These are phyloP conservation scores for Nidularia pulvinata DNA, from an alignment of 768 basidiomycete species.

Conservation along the genomic window DNA sequence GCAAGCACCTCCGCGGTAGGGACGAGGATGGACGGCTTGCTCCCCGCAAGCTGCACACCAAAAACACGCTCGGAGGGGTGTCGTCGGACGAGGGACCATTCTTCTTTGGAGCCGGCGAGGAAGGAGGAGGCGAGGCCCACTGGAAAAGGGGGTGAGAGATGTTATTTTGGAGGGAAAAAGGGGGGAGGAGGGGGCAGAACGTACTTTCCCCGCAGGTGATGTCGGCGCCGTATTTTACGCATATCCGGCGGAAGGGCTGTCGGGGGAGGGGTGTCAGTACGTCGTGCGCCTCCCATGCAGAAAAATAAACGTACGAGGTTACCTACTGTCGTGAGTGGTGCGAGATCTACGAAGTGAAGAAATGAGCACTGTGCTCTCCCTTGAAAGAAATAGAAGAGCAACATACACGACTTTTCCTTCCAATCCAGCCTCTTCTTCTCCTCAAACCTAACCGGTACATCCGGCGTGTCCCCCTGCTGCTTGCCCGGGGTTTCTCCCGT, in stretches of 20 bases:
- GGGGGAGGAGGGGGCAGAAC: conserved; percentile 9
- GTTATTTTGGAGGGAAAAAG: background rate
- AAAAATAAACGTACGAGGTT: conserved; percentile 65
- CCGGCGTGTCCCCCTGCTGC: conserved; percentile 55
- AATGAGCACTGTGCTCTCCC: background rate
- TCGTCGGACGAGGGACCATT: conserved; percentile 91
- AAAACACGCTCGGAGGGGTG: conserved; percentile 88
- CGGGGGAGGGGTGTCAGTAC: background rate
- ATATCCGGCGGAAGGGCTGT: conserved; percentile 92
- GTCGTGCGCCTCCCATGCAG: background rate
- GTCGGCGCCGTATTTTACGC: conserved; percentile 84
- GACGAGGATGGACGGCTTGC: conserved; percentile 76
- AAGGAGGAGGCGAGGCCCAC: conserved; percentile 96
- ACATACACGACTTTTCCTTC: conserved; percentile 83
- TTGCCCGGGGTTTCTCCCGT: conserved; percentile 24
- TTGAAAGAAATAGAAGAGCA: background rate
- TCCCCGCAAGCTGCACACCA: conserved; percentile 93
- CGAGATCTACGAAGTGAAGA: conserved; percentile 23
- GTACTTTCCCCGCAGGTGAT: conserved; percentile 95
- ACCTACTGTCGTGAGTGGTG: conserved; percentile 92
- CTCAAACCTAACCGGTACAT: conserved; percentile 64
- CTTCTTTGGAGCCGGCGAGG: conserved; percentile 84
- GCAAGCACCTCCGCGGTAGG: conserved; percentile 82
- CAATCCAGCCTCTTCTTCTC: conserved; percentile 92
- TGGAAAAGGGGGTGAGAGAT: conserved; percentile 16